Conservation (phyloP, 805 yeast genomes). For the Kuraishia floccosa region DNA sequence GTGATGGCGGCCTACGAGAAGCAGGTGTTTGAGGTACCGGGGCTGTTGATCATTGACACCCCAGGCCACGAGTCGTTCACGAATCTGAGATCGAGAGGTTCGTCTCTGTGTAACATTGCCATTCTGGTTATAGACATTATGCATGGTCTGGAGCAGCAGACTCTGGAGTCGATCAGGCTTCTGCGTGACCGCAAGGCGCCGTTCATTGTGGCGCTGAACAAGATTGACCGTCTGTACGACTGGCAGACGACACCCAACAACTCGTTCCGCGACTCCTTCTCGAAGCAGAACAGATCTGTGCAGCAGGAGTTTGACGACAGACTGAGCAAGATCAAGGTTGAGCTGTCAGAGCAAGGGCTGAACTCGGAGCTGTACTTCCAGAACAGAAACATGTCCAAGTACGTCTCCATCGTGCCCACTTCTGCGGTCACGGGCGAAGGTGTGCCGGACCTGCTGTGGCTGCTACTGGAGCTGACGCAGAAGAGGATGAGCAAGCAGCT, state of each 20-base stretch:
- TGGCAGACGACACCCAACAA: constrained; percentile 90
- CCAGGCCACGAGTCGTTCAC: constrained; percentile 99
- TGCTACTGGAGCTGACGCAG: constrained; percentile 89
- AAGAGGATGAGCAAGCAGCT: constrained; percentile 98
- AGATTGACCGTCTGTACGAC: constrained; percentile 93
- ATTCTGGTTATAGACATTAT: constrained; percentile 95
- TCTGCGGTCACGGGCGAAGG: constrained; percentile 99
- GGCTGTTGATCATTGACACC: constrained; percentile 91
- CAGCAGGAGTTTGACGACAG: constrained; percentile 89
- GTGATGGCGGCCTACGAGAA: constrained; percentile 85
- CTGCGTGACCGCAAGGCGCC: constrained; percentile 97
- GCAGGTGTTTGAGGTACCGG: constrained; percentile 89
- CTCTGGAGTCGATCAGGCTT: constrained; percentile 84
- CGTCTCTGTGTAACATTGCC: constrained; percentile 98
- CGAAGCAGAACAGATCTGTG: constrained; percentile 73
- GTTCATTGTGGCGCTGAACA: constrained; percentile 91
- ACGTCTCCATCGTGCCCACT: constrained; percentile 94
- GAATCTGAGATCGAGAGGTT: constrained; percentile 96
- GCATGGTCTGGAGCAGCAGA: constrained; percentile 99
- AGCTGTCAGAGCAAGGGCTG: constrained; percentile 95
- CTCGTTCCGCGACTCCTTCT: constrained; percentile 90
- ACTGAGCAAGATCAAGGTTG: constrained; percentile 73
- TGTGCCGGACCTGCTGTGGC: constrained; percentile 97
- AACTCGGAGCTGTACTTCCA: constrained; percentile 95
- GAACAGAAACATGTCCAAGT: constrained; percentile 86